phyloP scores from a whole-genome alignment of 495 filamentous ascomycete species.

The Beverwykella pulmonaria region DNA sequence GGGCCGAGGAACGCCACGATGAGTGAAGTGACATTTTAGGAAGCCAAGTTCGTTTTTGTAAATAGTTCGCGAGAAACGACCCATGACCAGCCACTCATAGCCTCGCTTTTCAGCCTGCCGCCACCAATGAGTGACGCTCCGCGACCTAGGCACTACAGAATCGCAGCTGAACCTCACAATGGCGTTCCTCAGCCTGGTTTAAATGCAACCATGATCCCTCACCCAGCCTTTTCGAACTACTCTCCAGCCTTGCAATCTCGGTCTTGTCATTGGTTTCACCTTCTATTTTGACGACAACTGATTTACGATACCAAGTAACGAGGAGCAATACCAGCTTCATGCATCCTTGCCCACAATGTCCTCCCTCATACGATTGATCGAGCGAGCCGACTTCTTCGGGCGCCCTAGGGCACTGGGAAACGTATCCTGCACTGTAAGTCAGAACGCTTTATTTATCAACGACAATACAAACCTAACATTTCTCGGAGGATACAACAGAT shows the following conservation, averaged over 20 bases:
- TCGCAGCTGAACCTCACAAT: slow-evolving; percentile 4
- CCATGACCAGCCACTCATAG: slow-evolving; percentile 9
- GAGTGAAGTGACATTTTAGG: neutral
- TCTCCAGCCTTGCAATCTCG: slow-evolving; percentile 10
- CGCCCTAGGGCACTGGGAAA: neutral
- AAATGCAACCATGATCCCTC: neutral
- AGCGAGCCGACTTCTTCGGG: slow-evolving; percentile 4
- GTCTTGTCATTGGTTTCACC: neutral
- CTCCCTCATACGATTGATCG: neutral
- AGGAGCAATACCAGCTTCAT: neutral
- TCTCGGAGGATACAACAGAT: neutral
- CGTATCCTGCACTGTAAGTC: slow-evolving; percentile 1
- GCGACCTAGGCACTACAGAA: slow-evolving; percentile 1
- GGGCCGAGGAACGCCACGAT: slow-evolving; percentile 12
- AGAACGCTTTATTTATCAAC: neutral
- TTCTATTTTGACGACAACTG: neutral
- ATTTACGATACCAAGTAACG: neutral
- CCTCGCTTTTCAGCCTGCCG: slow-evolving; percentile 11
- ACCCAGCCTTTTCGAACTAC: neutral
- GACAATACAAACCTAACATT: neutral
- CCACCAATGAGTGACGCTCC: slow-evolving; percentile 15
- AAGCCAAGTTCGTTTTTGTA: slow-evolving; percentile 14
- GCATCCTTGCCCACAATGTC: neutral
- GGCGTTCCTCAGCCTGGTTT: neutral
- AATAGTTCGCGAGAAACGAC: slow-evolving; percentile 5